phyloP scores from a whole-genome alignment of 2,329 filamentous ascomycete species.

The Metarhizium robertsii region DNA sequence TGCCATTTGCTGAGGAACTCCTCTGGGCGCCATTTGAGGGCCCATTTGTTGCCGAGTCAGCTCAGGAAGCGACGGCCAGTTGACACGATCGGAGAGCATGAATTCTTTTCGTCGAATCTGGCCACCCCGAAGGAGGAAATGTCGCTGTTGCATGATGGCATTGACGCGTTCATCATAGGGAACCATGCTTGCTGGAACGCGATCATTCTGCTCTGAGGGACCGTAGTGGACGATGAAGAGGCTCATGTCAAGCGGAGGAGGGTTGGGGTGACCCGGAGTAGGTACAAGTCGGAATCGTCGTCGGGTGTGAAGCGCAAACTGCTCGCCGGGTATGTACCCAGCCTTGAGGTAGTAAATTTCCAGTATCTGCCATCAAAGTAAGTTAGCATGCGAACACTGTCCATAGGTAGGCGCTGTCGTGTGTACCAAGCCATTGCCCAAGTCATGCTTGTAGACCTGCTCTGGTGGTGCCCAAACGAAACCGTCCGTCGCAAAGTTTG shows the following conservation, averaged over 20 bases:
- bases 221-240: slow-evolving; percentile 91
- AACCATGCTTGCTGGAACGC: slow-evolving; percentile 60
- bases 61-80: slow-evolving; percentile 76
- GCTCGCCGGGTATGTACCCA: slow-evolving; percentile 71
- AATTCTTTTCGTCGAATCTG: slow-evolving; percentile 87
- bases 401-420: background rate
- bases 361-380: slow-evolving; percentile 50
- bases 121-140: slow-evolving; percentile 62
- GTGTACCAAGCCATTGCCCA: slow-evolving; percentile 50
- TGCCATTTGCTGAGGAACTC: slow-evolving; percentile 51
- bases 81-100: slow-evolving; percentile 80
- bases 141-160: slow-evolving; percentile 49
- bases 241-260: slow-evolving; percentile 65
- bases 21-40: slow-evolving; percentile 33
- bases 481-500: slow-evolving; percentile 80
- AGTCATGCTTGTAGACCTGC: slow-evolving; percentile 63
- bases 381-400: background rate
- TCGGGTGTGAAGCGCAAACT: slow-evolving; percentile 65
- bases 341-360: slow-evolving; percentile 79
- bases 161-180: slow-evolving; percentile 54
- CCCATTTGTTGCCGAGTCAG: slow-evolving; percentile 41
- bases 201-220: slow-evolving; percentile 62
- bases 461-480: slow-evolving; percentile 85
- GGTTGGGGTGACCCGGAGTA: slow-evolving; percentile 59
- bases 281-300: slow-evolving; percentile 77